A percentile compares a stretch with the other conserved stretches of the same genome.
These are phyloP conservation scores for Fusarium sterilihyphosum DNA, from an alignment of 2,329 filamentous ascomycete genomes.

Conservation along the genomic window DNA sequence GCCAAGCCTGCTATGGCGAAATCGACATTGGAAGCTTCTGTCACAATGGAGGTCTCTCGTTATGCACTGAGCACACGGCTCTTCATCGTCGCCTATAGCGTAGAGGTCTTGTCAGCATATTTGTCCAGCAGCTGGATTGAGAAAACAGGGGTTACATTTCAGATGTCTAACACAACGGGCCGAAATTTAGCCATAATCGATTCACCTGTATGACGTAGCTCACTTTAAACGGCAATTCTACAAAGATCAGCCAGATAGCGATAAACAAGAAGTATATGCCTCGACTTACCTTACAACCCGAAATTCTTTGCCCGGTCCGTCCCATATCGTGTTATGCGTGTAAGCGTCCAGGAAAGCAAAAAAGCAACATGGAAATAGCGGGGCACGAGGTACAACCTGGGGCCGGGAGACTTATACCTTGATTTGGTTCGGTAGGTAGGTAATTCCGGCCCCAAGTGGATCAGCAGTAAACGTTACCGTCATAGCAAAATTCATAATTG, in stretches of 20 bases:
- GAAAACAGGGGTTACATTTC: neutral
- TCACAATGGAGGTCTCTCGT: neutral
- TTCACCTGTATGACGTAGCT: neutral
- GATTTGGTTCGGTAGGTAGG: neutral
- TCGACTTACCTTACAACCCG: neutral
- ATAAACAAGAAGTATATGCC: neutral
- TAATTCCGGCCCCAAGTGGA: neutral
- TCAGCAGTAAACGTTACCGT: neutral
- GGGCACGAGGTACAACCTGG: neutral
- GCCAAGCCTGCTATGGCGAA: neutral
- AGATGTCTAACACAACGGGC: neutral
- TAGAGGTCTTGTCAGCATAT: neutral
- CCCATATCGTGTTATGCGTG: neutral
- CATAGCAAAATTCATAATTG: neutral
- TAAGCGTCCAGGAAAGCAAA: neutral
- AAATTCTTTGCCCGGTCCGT: neutral
- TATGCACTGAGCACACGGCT: neutral
- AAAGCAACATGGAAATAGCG: neutral
- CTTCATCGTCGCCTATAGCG: neutral
- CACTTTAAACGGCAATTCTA: neutral
- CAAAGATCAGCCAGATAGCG: accelerated
- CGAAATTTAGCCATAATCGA: neutral
- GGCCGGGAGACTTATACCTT: neutral
- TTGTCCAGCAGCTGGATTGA: accelerated
- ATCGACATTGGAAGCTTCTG: neutral